A percentile compares a stretch with the other conserved stretches of the same genome.
Evolutionary conservation across 2,329 filamentous ascomycete species (phyloP).

Genomic region (Monosporascus cannonballus): DNA sequence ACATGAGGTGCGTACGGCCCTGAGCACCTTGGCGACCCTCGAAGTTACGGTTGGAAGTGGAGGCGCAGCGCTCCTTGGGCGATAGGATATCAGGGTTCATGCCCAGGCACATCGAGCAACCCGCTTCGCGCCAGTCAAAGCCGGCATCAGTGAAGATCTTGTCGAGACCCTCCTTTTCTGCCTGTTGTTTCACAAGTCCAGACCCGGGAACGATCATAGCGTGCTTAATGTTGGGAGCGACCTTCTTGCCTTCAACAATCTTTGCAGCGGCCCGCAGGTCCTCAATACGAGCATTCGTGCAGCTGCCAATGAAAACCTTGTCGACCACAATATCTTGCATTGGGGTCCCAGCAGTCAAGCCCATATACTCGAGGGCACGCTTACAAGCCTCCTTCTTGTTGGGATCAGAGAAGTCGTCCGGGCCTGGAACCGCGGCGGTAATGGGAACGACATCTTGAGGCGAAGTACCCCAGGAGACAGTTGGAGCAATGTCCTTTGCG

Average conservation of each 20-base stretch:
- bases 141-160: slow-evolving; percentile 88
- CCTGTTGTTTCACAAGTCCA: slow-evolving; percentile 86
- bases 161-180: slow-evolving; percentile 86
- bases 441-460: slow-evolving; percentile 96
- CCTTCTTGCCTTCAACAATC: slow-evolving; percentile 80
- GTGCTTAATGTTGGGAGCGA: slow-evolving; percentile 83
- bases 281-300: slow-evolving; percentile 95
- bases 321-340: slow-evolving; percentile 91
- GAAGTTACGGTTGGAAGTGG: slow-evolving; percentile 95
- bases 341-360: slow-evolving; percentile 73
- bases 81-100: slow-evolving; percentile 99
- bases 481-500: slow-evolving; percentile 87
- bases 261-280: slow-evolving; percentile 83
- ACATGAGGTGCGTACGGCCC: slow-evolving; percentile 92
- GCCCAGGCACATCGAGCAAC: slow-evolving; percentile 97
- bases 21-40: slow-evolving; percentile 91
- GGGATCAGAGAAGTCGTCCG: slow-evolving; percentile 78
- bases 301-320: slow-evolving; percentile 97
- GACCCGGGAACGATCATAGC: slow-evolving; percentile 97
- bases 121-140: slow-evolving; percentile 97
- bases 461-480: slow-evolving; percentile 93
- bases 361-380: slow-evolving; percentile 94
- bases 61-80: slow-evolving; percentile 87
- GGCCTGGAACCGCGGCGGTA: slow-evolving; percentile 81
- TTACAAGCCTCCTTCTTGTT: slow-evolving; percentile 74